Conservation (phyloP, 2,329 filamentous ascomycete species). For the Pleoardoris graminearum region DNA sequence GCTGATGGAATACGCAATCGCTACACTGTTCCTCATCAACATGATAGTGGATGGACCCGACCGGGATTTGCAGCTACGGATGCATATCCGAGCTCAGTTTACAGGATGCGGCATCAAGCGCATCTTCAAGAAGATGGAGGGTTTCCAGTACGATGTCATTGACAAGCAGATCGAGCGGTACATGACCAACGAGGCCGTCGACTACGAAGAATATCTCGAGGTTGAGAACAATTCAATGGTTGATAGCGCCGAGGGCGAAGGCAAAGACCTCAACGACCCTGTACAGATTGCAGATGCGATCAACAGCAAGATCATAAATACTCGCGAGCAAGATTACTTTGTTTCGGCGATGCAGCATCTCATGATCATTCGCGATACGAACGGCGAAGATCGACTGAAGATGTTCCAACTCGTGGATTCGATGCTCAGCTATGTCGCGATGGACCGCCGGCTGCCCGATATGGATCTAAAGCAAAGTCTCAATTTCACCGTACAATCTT, state of each 20-base stretch:
- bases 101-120: conserved; percentile 94
- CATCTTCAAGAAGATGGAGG: conserved; percentile 94
- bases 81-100: conserved; percentile 95
- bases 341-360: conserved; percentile 93
- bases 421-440: conserved; percentile 99
- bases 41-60: conserved; percentile 93
- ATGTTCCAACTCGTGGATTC: conserved; percentile 98
- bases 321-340: conserved; percentile 91
- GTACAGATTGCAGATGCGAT: conserved; percentile 94
- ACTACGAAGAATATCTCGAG: conserved; percentile 97
- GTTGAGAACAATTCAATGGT: conserved; percentile 88
- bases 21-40: conserved; percentile 92
- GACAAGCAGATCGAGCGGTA: conserved; percentile 98
- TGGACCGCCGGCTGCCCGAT: conserved; percentile 93
- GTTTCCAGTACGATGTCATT: conserved; percentile 96
- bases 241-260: conserved; percentile 81
- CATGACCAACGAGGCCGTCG: conserved; percentile 90
- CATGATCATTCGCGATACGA: conserved; percentile 86
- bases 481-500: conserved; percentile 94
- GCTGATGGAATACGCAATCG: conserved; percentile 97
- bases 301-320: conserved; percentile 78
- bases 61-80: conserved; percentile 83
- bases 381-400: conserved; percentile 85
- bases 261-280: conserved; percentile 91
- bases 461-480: conserved; percentile 98